Base-by-base conservation (phyloP, 2,329 filamentous ascomycete genomes). In the Apiospora saccharicola region DNA sequence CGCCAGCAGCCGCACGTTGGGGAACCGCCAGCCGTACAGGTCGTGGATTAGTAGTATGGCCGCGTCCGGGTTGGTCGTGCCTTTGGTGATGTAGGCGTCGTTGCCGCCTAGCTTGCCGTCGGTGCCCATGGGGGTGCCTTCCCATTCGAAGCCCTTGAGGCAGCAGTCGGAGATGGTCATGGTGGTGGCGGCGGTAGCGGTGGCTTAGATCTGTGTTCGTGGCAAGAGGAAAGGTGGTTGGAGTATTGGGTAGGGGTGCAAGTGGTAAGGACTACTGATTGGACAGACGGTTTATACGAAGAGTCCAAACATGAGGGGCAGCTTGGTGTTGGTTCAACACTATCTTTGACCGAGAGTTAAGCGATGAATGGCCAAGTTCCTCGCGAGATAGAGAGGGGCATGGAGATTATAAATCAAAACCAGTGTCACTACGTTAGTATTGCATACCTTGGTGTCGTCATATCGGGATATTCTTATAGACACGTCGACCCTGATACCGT, bases 1-100 rank as follows among this genome's bases (percentile, higher is more conserved):
- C 14, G 86, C 85, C 3, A 88, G 79, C 7, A 88, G 78, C 0
- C 85, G 82, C 19, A 78, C 71, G 75, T 88, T 88, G 57, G 77
- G 75, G 70, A 86, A 85, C 10, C 75, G 84, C 84, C 85, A 88
- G 70, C 85, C 84, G 34, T 84, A 81, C 34, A 85, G 70, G 71
- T 85, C 84, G 73, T 82, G 80, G 68, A 85, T 76, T 53, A 83
- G 43, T 6, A 86, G 71, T 34, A 86, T 76, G 14, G 83, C 83
- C 13, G 72, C 76, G 53, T 77, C 75, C n/a, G 76, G 74, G 71
- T 79, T 79, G 70, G 75, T 72, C 70, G 75, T 72, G 70, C 79
- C 79, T 0, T 30, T 30, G 26, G 82, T 76, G 47, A 85, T 79
- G 73, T 86, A 87, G 69, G 77, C 72, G n/a, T 83, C 67, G 71